A percentile compares a stretch with the other conserved stretches of the same genome.
Conservation (phyloP, 495 filamentous ascomycete genomes). For the Xylaria nigripes region DNA sequence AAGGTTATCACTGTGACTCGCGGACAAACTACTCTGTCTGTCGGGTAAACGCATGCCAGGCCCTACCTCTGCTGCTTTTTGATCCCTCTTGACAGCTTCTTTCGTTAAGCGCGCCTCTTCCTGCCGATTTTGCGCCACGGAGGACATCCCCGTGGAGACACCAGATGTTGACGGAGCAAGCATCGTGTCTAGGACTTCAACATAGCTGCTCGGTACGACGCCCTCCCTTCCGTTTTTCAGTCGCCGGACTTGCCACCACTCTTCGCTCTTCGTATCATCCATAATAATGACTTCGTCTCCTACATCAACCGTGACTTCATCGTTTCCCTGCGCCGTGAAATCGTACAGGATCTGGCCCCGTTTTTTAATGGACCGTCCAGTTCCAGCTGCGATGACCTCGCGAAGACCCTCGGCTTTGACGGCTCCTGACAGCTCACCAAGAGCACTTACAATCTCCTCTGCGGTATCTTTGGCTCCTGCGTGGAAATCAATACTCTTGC, state of each 20-base stretch:
- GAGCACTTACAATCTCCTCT: slow-evolving; percentile 76
- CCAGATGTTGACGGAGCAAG: slow-evolving; percentile 38
- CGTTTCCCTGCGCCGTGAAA: slow-evolving; percentile 91
- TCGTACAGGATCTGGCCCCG: slow-evolving; percentile 88
- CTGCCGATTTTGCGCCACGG: slow-evolving; percentile 70
- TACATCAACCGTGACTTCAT: slow-evolving; percentile 86
- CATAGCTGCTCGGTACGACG: slow-evolving; percentile 96
- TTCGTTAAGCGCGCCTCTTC: slow-evolving; percentile 77
- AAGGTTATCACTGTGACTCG: slow-evolving; percentile 50
- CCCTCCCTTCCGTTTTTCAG: slow-evolving; percentile 87
- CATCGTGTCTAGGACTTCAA: slow-evolving; percentile 69
- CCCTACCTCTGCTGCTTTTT: slow-evolving; percentile 67
- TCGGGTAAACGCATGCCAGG: slow-evolving; percentile 61
- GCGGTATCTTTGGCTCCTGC: slow-evolving; percentile 96
- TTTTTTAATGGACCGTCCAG: slow-evolving; percentile 54
- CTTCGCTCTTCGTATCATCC: slow-evolving; percentile 85
- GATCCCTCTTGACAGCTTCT: slow-evolving; percentile 56
- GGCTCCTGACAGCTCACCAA: slow-evolving; percentile 84
- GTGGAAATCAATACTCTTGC: slow-evolving; percentile 91
- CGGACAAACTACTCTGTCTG: slow-evolving; percentile 57
- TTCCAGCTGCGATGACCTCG: slow-evolving; percentile 76
- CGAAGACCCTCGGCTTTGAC: slow-evolving; percentile 73
- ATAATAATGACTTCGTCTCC: slow-evolving; percentile 88
- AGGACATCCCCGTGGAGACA: slow-evolving; percentile 60
- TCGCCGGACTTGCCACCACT: slow-evolving; percentile 96